Percentiles rank a stretch among this genome's conserved stretches.
Evolutionary conservation across 2,329 filamentous ascomycete species (phyloP).

Genomic region (Aspergillus fumigatus): DNA sequence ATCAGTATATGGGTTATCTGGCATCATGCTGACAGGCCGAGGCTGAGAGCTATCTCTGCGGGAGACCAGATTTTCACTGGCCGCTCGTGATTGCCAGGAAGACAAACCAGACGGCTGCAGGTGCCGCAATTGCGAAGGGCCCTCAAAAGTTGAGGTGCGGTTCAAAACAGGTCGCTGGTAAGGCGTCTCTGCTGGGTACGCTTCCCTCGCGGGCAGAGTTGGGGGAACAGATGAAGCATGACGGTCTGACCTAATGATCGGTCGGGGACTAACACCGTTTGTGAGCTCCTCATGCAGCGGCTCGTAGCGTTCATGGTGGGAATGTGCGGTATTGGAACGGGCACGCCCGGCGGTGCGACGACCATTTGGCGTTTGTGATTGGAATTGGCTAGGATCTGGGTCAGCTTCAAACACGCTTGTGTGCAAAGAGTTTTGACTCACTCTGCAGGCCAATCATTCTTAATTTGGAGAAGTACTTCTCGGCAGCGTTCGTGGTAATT

Average conservation of each 20-base stretch:
- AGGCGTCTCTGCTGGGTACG: constrained; percentile 38
- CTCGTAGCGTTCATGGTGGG: constrained; percentile 57
- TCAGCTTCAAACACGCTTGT: constrained; percentile 5
- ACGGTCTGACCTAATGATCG: constrained; percentile 48
- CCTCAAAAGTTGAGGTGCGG: constrained; percentile 57
- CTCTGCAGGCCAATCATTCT: constrained; percentile 59
- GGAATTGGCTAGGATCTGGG: constrained; percentile 20
- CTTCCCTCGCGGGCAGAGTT: constrained; percentile 38
- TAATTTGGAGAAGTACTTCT: constrained; percentile 70
- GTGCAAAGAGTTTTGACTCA: constrained; percentile 4
- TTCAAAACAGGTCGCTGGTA: constrained; percentile 45
- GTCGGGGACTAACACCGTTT: constrained; percentile 46
- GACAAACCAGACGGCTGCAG: constrained; percentile 48
- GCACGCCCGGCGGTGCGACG: constrained; percentile 48
- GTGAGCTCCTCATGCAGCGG: constrained; percentile 53
- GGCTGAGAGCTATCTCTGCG: constrained; percentile 46
- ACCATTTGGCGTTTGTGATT: constrained; percentile 22
- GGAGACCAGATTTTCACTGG: constrained; percentile 52
- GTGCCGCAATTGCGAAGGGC: constrained; percentile 49
- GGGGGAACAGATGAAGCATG: constrained; percentile 32
- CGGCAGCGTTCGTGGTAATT: constrained; percentile 87
- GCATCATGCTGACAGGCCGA: constrained; percentile 35
- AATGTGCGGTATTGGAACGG: constrained; percentile 61
- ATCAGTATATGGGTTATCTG: constrained; percentile 28
- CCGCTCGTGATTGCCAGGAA: constrained; percentile 47